Conservation (phyloP, 345 rosid genomes). For the Salix purpurea region DNA sequence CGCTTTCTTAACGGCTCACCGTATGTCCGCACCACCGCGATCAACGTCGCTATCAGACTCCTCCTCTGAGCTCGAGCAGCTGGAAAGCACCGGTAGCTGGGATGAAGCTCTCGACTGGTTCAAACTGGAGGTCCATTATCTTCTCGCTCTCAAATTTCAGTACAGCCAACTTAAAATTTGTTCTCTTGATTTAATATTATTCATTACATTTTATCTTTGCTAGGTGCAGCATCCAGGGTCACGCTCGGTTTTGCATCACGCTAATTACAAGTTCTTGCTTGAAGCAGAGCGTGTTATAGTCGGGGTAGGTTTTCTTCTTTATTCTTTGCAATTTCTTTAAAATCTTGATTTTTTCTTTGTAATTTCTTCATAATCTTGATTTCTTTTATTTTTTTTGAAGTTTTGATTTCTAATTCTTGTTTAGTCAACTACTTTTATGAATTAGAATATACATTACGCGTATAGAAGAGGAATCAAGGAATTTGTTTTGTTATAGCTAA, state of each 20-base stretch:
- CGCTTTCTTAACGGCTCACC: not conserved
- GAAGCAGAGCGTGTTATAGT: slow-evolving; percentile 57
- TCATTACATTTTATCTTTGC: not conserved
- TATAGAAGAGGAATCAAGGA: not conserved
- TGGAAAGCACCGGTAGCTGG: slow-evolving; percentile 81
- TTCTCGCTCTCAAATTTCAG: not conserved
- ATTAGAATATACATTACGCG: not conserved
- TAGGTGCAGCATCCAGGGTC: slow-evolving; percentile 42
- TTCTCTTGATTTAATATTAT: slow-evolving; percentile 7
- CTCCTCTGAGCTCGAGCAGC: slow-evolving; percentile 47
- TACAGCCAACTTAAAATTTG: not conserved
- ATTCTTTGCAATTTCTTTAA: not conserved
- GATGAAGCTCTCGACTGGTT: slow-evolving; percentile 73
- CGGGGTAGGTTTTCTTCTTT: slow-evolving; percentile 43
- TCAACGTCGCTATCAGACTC: slow-evolving; percentile 46
- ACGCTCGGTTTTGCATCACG: slow-evolving; percentile 40
- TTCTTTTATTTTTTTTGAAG: not conserved
- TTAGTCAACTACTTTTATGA: not conserved
- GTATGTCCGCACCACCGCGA: slow-evolving; percentile 52
- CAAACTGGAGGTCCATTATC: slow-evolving; percentile 40
- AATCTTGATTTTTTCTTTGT: not conserved
- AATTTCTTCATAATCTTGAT: not conserved
- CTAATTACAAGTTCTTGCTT: slow-evolving; percentile 63
- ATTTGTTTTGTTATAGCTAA: not conserved
- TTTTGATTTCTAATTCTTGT: not conserved